Conservation (phyloP, 1,139 yeast genomes). For the Geotrichum bryndzae region DNA sequence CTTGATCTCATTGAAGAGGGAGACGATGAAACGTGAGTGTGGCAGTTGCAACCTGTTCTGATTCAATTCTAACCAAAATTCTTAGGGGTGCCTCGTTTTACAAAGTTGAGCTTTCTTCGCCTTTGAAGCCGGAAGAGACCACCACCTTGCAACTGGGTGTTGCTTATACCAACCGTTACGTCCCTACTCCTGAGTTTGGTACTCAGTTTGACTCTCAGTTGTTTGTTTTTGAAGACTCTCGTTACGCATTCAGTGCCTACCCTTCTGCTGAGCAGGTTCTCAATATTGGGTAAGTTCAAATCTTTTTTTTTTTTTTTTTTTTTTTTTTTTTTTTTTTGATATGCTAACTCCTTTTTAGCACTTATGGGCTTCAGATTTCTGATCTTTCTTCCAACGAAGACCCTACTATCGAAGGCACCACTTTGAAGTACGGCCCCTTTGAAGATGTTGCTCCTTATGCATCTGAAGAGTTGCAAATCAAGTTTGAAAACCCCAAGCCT, state of each 20-base stretch:
- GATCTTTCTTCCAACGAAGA: constrained; percentile 24
- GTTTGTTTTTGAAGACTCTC: constrained; percentile 50
- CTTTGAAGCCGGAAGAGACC: constrained; percentile 57
- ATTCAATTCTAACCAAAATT: neutral
- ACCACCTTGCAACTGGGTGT: constrained; percentile 48
- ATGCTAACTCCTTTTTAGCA: constrained; percentile 3
- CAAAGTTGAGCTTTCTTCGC: constrained; percentile 51
- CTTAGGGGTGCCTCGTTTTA: constrained; percentile 33
- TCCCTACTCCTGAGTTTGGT: constrained; percentile 61
- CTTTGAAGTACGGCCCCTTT: constrained; percentile 56
- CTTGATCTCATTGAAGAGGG: constrained; percentile 18
- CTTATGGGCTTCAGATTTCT: constrained; percentile 17
- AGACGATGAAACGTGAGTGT: constrained; percentile 20
- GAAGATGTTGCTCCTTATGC: constrained; percentile 44
- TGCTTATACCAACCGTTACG: constrained; percentile 45
- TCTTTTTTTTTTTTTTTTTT: constrained; percentile 7
- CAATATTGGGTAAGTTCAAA: constrained; percentile 14
- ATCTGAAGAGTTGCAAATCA: constrained; percentile 46
- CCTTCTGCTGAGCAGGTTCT: constrained; percentile 43
- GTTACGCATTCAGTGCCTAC: constrained; percentile 61
- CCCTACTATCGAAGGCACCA: constrained; percentile 14
- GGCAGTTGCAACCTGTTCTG: constrained; percentile 25
- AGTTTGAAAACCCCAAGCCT: constrained; percentile 65
- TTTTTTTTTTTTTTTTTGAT: neutral
- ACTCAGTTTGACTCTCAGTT: constrained; percentile 59